These are phyloP conservation scores for Prinsepia uniflora DNA, from an alignment of 306 rosid genomes.

Conservation along the genomic window DNA sequence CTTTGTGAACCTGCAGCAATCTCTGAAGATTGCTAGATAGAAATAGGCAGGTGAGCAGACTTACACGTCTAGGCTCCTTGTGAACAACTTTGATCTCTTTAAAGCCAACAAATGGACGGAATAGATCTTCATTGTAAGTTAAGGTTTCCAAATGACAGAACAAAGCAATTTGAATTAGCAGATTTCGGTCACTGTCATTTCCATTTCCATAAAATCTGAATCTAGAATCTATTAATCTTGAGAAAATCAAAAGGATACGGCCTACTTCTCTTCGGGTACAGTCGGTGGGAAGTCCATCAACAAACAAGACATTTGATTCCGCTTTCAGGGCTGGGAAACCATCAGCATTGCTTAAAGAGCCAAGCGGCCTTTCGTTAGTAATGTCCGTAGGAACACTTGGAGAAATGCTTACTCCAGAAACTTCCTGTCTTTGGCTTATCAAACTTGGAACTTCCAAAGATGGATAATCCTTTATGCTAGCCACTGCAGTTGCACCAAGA, in stretches of 20 bases:
- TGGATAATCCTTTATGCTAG: slow-evolving; percentile 29
- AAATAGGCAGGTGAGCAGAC: slow-evolving; percentile 24
- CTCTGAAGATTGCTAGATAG: neutral
- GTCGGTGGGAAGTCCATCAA: slow-evolving; percentile 67
- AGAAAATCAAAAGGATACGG: slow-evolving; percentile 59
- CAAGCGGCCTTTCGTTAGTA: slow-evolving; percentile 35
- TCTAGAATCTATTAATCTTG: neutral
- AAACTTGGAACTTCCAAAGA: slow-evolving; percentile 35
- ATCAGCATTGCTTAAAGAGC: slow-evolving; percentile 34
- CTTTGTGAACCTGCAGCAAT: neutral
- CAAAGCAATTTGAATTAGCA: slow-evolving; percentile 10
- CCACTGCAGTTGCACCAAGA: slow-evolving; percentile 24
- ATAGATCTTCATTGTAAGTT: slow-evolving; percentile 53
- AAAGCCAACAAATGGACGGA: slow-evolving; percentile 76
- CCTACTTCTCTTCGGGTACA: slow-evolving; percentile 91
- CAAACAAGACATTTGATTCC: slow-evolving; percentile 68
- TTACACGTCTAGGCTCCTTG: slow-evolving; percentile 86
- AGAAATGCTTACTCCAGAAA: slow-evolving; percentile 24
- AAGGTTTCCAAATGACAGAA: slow-evolving; percentile 42
- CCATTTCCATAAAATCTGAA: slow-evolving; percentile 21
- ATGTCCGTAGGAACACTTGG: slow-evolving; percentile 32
- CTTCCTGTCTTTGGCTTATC: slow-evolving; percentile 33
- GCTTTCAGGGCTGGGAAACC: slow-evolving; percentile 25
- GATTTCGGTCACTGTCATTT: neutral
- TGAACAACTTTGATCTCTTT: slow-evolving; percentile 68